Conservation (phyloP, 1,139 yeast species). For the Hanseniaspora sp. region DNA sequence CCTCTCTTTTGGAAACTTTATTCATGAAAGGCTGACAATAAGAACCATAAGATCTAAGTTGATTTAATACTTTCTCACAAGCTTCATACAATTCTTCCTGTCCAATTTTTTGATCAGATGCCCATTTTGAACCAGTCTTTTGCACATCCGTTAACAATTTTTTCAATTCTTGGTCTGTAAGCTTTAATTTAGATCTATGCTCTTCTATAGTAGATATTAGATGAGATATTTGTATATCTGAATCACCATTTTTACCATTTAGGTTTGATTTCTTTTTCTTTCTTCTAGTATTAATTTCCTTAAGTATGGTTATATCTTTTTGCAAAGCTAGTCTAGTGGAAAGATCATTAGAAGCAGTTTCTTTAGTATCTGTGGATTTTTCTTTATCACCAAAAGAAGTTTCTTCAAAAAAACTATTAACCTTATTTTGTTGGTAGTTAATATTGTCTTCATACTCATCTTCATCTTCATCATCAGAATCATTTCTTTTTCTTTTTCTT, state of each 20-base stretch:
- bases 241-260: conserved; percentile 24
- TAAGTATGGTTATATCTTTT: conserved; percentile 13
- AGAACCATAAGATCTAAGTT: conserved; percentile 82
- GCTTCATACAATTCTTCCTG: conserved; percentile 97
- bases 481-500: conserved; percentile 20
- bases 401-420: no score
- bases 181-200: conserved; percentile 58
- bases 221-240: conserved; percentile 32
- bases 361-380: no score
- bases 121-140: conserved; percentile 95
- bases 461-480: conserved; percentile 16
- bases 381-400: no score
- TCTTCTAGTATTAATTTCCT: conserved; percentile 9
- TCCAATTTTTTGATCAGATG: conserved; percentile 82
- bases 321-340: conserved; percentile 10
- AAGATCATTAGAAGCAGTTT: not conserved
- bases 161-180: conserved; percentile 78
- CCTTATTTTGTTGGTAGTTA: not conserved
- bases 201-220: conserved; percentile 66
- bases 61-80: conserved; percentile 86
- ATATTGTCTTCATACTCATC: conserved; percentile 1
- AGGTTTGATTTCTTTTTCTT: conserved; percentile 15
- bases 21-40: conserved; percentile 93
- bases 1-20: conserved; percentile 91
- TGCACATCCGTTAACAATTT: conserved; percentile 83